These are phyloP conservation scores for Thalassiosira mediterranea DNA, from an alignment of 352 stramenopile genomes.

Conservation along the genomic window DNA sequence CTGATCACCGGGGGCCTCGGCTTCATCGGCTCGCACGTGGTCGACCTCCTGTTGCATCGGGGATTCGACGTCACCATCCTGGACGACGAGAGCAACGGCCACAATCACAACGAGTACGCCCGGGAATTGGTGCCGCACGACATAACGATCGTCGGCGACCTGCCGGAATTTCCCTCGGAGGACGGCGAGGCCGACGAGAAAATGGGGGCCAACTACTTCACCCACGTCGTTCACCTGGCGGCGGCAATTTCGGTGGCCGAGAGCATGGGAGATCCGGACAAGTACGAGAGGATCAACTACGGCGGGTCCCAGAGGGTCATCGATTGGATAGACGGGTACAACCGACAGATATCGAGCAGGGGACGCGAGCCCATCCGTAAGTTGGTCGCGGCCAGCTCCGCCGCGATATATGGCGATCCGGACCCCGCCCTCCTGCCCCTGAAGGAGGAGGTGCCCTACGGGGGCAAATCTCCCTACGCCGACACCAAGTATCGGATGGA, in stretches of 20 bases:
- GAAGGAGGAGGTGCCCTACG: constrained; percentile 36
- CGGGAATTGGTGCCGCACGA: constrained; percentile 49
- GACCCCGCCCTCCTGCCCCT: constrained; percentile 42
- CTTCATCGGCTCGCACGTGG: constrained; percentile 97
- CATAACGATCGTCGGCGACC: constrained; percentile 49
- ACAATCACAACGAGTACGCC: constrained; percentile 48
- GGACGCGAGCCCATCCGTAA: constrained; percentile 21
- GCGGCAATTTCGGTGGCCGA: constrained; percentile 54
- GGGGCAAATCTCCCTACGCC: constrained; percentile 41
- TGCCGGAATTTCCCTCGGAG: constrained; percentile 32
- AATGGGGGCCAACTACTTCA: constrained; percentile 24
- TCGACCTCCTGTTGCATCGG: constrained; percentile 73
- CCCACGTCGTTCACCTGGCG: constrained; percentile 50
- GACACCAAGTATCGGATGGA: constrained; percentile 57
- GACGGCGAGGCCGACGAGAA: not conserved
- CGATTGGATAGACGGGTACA: constrained; percentile 48
- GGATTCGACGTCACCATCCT: constrained; percentile 82
- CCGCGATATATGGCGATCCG: constrained; percentile 54
- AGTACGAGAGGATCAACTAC: constrained; percentile 57
- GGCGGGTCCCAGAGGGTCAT: constrained; percentile 46
- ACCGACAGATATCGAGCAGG: constrained; percentile 12
- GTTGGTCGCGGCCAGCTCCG: constrained; percentile 45
- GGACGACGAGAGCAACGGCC: constrained; percentile 67
- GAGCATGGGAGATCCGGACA: constrained; percentile 54
- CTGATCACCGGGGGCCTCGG: constrained; percentile 93